Evolutionary conservation across 2,329 filamentous ascomycete genomes (phyloP).

Genomic region (Sporothrix schenckii): DNA sequence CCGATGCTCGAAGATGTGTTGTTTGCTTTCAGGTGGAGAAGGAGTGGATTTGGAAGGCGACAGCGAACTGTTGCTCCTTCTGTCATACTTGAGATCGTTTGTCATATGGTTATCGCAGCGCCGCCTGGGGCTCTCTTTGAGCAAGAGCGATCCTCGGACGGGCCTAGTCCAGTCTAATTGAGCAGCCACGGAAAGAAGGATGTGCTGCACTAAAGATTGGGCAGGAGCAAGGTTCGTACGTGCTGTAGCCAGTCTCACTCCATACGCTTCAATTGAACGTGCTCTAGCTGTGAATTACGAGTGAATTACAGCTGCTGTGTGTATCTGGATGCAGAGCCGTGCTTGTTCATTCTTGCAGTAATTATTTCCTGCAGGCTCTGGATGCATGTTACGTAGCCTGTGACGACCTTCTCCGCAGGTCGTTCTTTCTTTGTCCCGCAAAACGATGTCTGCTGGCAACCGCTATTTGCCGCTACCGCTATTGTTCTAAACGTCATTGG

Average conservation of each 20-base stretch:
- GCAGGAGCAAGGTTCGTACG: not conserved
- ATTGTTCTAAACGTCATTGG: conserved; percentile 1
- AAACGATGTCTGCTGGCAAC: conserved; percentile 23
- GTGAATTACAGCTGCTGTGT: conserved; percentile 17
- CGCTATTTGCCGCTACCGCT: not conserved
- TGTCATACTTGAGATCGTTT: conserved; percentile 14
- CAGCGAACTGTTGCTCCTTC: conserved; percentile 11
- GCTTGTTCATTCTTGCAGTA: conserved; percentile 1
- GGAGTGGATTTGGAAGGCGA: conserved; percentile 19
- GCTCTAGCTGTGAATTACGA: not conserved
- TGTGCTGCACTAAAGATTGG: not conserved
- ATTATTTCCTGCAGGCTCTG: not conserved
- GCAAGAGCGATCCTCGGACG: conserved; percentile 28
- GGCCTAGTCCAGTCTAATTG: conserved; percentile 7
- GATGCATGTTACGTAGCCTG: not conserved
- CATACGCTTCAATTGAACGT: not conserved
- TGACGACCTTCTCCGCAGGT: not conserved
- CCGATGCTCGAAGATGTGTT: not conserved
- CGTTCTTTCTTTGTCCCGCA: conserved; percentile 24
- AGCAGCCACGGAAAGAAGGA: conserved; percentile 6
- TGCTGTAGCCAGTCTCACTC: not conserved
- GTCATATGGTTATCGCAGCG: conserved; percentile 28
- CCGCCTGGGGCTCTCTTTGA: conserved; percentile 23
- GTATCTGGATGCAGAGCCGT: not conserved
- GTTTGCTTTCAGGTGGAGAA: conserved; percentile 4